phyloP scores from a whole-genome alignment of 2,329 filamentous ascomycete genomes.

The Aspergillus versicolor region DNA sequence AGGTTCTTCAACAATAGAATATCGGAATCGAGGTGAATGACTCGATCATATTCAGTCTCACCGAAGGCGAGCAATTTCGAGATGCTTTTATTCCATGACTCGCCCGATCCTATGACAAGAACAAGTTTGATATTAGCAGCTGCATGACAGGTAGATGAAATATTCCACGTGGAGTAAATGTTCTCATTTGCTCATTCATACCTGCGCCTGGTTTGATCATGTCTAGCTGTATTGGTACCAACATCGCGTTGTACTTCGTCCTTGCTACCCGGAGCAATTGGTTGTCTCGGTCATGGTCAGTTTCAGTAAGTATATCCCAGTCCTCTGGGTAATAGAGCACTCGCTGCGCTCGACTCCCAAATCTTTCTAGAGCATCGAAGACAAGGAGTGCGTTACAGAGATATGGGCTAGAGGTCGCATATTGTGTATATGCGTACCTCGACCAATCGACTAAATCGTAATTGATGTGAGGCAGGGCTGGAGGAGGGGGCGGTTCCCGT shows the following conservation, averaged over 20 bases:
- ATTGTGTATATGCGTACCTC: conserved; percentile 44
- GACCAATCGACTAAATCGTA: conserved; percentile 42
- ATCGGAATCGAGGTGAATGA: conserved; percentile 64
- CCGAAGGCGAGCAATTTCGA: conserved; percentile 70
- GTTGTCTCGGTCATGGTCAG: conserved; percentile 35
- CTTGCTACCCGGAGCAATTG: conserved; percentile 51
- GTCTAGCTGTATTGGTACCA: conserved; percentile 48
- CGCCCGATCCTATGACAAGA: conserved; percentile 27
- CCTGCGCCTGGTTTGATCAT: conserved; percentile 28
- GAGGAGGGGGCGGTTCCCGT: conserved; percentile 19
- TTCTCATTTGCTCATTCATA: conserved; percentile 14
- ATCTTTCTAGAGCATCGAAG: conserved; percentile 40
- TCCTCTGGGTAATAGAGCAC: conserved; percentile 43
- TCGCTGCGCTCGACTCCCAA: conserved; percentile 41
- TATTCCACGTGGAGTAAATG: no score
- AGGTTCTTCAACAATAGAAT: conserved; percentile 61
- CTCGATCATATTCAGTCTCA: conserved; percentile 61
- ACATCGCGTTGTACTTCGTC: conserved; percentile 50
- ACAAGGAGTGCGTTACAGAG: conserved; percentile 46
- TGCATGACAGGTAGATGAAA: background rate
- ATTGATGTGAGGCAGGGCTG: conserved; percentile 26
- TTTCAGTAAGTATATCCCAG: conserved; percentile 37
- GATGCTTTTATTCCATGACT: conserved; percentile 63
- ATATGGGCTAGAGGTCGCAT: conserved; percentile 42
- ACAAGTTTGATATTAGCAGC: background rate